A percentile compares a stretch with the other conserved stretches of the same genome.
Evolutionary conservation across 2,329 filamentous ascomycete species (phyloP).

Genomic region (Verticillium tricorpus): DNA sequence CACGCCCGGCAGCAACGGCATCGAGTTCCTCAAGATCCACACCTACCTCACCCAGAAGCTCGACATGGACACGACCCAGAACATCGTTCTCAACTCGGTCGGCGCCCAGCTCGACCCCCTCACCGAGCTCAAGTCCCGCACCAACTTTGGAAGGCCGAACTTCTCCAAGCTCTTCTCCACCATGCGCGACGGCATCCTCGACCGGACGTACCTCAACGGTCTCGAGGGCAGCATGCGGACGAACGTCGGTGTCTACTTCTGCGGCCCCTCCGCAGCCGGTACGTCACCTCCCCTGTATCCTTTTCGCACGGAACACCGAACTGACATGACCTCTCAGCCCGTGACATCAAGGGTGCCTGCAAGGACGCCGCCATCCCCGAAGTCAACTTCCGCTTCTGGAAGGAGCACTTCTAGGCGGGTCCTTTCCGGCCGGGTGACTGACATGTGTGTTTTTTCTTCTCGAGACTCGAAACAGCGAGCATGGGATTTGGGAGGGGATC

Average conservation of each 20-base stretch:
- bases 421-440: background rate
- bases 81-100: constrained; percentile 95
- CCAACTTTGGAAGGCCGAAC: constrained; percentile 92
- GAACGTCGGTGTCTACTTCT: constrained; percentile 96
- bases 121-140: constrained; percentile 83
- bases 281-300: constrained; percentile 22
- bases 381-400: constrained; percentile 97
- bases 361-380: constrained; percentile 68
- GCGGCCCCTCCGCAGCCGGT: constrained; percentile 73
- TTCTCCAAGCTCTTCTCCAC: constrained; percentile 74
- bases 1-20: constrained; percentile 60
- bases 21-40: constrained; percentile 94
- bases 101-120: constrained; percentile 84
- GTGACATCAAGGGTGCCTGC: constrained; percentile 80
- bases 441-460: background rate
- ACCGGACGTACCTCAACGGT: constrained; percentile 80
- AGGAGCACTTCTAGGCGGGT: constrained; percentile 71
- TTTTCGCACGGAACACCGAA: background rate
- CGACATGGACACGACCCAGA: constrained; percentile 87
- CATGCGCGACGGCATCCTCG: constrained; percentile 84
- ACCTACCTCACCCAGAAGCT: constrained; percentile 94
- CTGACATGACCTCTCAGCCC: constrained; percentile 53
- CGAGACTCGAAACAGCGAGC: background rate
- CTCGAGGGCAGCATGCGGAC: constrained; percentile 72
- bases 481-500: background rate